Evolutionary conservation across 148 eudicot genomes (phyloP).

Genomic region (Rhododendron simsii): DNA sequence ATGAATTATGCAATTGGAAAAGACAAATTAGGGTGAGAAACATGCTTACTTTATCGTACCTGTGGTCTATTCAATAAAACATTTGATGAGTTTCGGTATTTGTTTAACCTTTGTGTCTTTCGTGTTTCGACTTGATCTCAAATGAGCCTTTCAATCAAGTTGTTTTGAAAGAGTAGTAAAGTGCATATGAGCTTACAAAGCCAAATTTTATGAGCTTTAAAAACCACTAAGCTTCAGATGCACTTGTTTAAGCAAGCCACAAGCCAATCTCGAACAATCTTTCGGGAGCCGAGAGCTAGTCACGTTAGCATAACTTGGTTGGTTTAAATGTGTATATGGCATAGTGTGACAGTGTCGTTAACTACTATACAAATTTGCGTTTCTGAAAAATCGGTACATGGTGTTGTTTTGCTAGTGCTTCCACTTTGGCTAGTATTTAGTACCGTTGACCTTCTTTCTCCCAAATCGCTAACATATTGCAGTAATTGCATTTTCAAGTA

Average conservation of each 20-base stretch:
- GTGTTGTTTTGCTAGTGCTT: neutral
- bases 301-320: neutral
- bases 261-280: neutral
- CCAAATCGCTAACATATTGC: neutral
- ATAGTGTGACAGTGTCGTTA: neutral
- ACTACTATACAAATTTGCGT: neutral
- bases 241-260: neutral
- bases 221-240: neutral
- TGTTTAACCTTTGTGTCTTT: neutral
- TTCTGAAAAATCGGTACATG: neutral
- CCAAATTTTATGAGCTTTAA: neutral
- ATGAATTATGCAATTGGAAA: neutral
- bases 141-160: neutral
- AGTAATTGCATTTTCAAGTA: neutral
- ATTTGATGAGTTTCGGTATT: neutral
- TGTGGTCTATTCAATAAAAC: neutral
- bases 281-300: neutral
- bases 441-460: neutral
- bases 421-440: neutral
- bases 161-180: neutral
- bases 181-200: neutral
- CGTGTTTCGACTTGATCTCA: neutral
- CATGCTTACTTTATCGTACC: neutral
- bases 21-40: neutral
- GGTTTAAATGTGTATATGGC: neutral